Evolutionary conservation across 768 basidiomycete species (phyloP).

Genomic region (Leccinum obscurum): DNA sequence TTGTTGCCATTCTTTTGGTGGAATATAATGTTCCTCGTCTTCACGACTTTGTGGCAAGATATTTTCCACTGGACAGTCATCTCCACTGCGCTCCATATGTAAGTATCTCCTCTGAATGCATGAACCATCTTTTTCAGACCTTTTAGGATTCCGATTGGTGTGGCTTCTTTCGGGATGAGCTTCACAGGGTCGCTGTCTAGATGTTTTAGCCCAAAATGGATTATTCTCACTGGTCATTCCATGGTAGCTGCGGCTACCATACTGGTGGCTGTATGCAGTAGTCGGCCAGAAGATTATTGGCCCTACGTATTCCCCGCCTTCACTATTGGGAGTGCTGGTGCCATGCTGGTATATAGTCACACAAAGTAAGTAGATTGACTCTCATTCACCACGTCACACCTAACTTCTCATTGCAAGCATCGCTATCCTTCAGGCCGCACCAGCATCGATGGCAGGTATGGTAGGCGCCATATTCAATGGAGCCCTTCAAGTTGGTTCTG

Average conservation of each 20-base stretch:
- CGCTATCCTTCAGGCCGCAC: slow-evolving; percentile 49
- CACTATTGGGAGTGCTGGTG: slow-evolving; percentile 46
- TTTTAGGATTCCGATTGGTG: slow-evolving; percentile 43
- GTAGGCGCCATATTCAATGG: slow-evolving; percentile 58
- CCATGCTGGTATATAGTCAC: slow-evolving; percentile 46
- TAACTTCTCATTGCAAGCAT: slow-evolving; percentile 35
- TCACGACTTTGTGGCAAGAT: slow-evolving; percentile 42
- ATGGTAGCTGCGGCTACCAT: slow-evolving; percentile 40
- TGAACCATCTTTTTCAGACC: slow-evolving; percentile 3
- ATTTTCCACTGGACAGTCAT: slow-evolving; percentile 44
- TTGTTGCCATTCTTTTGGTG: slow-evolving; percentile 46
- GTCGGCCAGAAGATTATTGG: slow-evolving; percentile 46
- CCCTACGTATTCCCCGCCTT: slow-evolving; percentile 49
- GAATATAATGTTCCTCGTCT: slow-evolving; percentile 34
- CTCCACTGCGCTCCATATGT: slow-evolving; percentile 42
- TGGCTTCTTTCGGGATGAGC: slow-evolving; percentile 37
- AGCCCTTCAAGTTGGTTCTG: slow-evolving; percentile 52
- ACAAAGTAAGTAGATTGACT: slow-evolving; percentile 41
- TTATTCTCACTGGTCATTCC: slow-evolving; percentile 43
- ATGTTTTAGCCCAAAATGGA: slow-evolving; percentile 41
- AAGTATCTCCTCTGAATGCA: slow-evolving; percentile 8
- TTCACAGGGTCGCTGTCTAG: slow-evolving; percentile 42
- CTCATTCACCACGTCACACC: background rate
- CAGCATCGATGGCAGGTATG: slow-evolving; percentile 50
- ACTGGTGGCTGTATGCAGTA: slow-evolving; percentile 44